Base-by-base conservation (phyloP, 1,284 basidiomycete genomes). In the Peniophora sp. region DNA sequence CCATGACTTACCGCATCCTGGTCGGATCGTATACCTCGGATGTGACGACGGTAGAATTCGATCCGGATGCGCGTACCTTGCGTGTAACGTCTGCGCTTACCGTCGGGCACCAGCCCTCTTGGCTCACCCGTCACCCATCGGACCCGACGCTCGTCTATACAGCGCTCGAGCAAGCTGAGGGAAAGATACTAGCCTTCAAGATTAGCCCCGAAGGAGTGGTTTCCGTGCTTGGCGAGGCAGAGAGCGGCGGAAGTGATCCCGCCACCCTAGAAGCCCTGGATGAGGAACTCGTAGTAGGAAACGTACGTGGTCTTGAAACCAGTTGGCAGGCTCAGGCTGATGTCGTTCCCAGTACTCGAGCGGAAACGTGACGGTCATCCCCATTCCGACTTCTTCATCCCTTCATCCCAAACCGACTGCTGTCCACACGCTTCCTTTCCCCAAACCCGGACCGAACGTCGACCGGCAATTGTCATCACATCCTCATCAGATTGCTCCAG, bases 91-190 rank as follows among this genome's bases (percentile, higher is more conserved):
- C 78, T 3, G 60, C 72, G 14, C 57, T 78, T 43, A 63, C 65
- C 14, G 76, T 81, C 58, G 86, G 86, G 36, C 64, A 74, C 54
- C 77, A 79, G 59, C 84, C 85, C 1, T 86, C 83, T 2, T 88
- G 86, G 86, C 71, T 88, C 53, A 73, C 78, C 3, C 66, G 68
- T 0, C 75, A 86, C 58, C 78, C 83, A 0, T 66, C 63, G 0
- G 74, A 85, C 55, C 67, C 66, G 27, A 73, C 73, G 5, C 55
- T 85, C 20, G 63, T 84, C 3, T 83, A 70, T 55, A 61, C 76
- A 11, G 68, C 65, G 0, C 64, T 85, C 3, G 85, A 88, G 57
- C 76, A 83, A 53, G 51, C 65, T 0, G 76, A 84, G 41, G 86
- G 87, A 3, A 72, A 72, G 60, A 68, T 83, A 46, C 60, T 80